Percentiles rank a stretch among this genome's conserved stretches.
phyloP scores from a whole-genome alignment of 2,329 filamentous ascomycete genomes.

The Neopestalotiopsis rosae region DNA sequence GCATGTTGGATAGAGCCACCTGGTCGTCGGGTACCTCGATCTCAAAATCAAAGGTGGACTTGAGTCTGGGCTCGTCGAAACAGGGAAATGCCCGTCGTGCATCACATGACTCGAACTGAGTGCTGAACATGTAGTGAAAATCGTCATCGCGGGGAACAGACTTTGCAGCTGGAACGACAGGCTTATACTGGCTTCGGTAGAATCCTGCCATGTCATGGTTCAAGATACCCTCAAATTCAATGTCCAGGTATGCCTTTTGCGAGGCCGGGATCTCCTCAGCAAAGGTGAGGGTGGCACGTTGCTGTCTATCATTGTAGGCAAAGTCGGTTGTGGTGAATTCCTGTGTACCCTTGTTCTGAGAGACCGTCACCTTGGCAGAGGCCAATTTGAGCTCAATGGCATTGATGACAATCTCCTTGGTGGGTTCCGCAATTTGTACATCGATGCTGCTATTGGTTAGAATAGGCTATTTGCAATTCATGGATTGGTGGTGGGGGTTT shows the following conservation, averaged over 20 bases:
- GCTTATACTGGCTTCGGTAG: constrained; percentile 94
- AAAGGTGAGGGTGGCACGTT: constrained; percentile 83
- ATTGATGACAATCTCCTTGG: constrained; percentile 83
- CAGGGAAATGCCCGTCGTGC: constrained; percentile 95
- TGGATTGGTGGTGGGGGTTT: neutral
- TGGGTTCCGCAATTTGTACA: constrained; percentile 72
- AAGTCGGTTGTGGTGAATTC: constrained; percentile 69
- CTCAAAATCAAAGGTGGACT: constrained; percentile 92
- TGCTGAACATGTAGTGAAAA: constrained; percentile 82
- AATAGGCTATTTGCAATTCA: neutral
- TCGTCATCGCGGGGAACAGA: constrained; percentile 78
- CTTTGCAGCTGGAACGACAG: constrained; percentile 70
- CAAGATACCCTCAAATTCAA: constrained; percentile 81
- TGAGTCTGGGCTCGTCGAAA: constrained; percentile 97
- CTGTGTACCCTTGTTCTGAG: constrained; percentile 62
- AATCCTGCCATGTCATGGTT: constrained; percentile 94
- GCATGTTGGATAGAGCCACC: constrained; percentile 95
- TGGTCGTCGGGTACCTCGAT: constrained; percentile 90
- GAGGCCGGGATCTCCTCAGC: constrained; percentile 71
- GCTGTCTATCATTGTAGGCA: constrained; percentile 80
- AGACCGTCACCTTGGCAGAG: constrained; percentile 63
- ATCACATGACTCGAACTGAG: constrained; percentile 97
- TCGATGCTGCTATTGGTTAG: constrained; percentile 63
- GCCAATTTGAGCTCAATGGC: constrained; percentile 81
- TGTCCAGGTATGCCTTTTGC: constrained; percentile 68